These are phyloP conservation scores for Fraxinus sp. DNA, from an alignment of 305 asterid species.

Conservation along the genomic window DNA sequence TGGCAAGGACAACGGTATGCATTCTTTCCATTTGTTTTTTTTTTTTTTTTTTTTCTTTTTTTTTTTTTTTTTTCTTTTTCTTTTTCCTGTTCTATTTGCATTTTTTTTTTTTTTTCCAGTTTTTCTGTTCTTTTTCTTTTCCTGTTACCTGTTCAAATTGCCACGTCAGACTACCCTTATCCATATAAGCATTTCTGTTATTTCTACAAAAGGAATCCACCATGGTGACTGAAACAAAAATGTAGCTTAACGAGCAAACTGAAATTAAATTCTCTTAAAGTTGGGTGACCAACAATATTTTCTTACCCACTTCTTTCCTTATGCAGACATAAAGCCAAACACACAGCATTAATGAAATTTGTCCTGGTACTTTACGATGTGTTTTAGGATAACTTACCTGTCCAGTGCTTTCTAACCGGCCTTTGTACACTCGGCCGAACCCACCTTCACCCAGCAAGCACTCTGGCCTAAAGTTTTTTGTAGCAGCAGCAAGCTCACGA, in stretches of 20 bases:
- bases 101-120: neutral
- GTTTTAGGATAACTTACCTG: conserved; percentile 32
- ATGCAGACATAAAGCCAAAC: neutral
- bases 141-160: neutral
- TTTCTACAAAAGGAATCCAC: neutral
- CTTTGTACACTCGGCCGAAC: conserved; percentile 51
- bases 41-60: neutral
- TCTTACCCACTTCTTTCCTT: neutral
- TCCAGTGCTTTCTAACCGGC: conserved; percentile 48
- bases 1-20: neutral
- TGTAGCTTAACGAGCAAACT: neutral
- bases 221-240: neutral
- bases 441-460: conserved; percentile 56
- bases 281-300: neutral
- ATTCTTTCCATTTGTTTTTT: neutral
- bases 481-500: conserved; percentile 57
- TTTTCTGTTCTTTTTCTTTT: neutral
- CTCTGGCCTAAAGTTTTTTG: conserved; percentile 47
- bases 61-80: neutral
- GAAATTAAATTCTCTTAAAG: neutral
- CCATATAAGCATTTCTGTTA: neutral
- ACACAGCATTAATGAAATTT: neutral
- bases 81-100: neutral
- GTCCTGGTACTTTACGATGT: neutral
- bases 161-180: neutral